Evolutionary conservation across 768 basidiomycete genomes (phyloP).

Genomic region (Dictyophora rubrovolvata): DNA sequence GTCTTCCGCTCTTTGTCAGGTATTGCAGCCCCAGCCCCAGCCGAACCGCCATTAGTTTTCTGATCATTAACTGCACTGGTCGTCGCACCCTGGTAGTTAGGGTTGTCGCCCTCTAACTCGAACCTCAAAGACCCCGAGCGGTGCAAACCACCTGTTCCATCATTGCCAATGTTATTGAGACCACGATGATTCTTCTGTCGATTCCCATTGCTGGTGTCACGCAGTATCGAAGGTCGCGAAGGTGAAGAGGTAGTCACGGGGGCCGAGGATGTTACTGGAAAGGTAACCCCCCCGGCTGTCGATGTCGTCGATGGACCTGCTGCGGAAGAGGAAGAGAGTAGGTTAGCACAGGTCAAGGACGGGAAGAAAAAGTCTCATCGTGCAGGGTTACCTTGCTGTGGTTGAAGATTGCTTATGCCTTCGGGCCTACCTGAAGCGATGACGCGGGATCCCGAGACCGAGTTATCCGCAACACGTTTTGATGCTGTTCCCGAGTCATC

Average conservation of each 20-base stretch:
- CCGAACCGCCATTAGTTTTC: neutral
- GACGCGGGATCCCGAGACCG: neutral
- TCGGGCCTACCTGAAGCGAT: too few relatives aligned
- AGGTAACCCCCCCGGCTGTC: neutral
- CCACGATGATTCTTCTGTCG: neutral
- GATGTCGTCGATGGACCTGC: neutral
- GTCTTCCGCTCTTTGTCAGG: neutral
- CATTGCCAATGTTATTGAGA: neutral
- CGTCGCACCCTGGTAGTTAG: neutral
- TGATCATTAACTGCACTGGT: neutral
- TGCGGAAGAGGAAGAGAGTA: neutral
- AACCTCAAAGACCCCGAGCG: neutral
- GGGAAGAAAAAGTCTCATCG: too few relatives aligned
- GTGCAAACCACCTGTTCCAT: neutral
- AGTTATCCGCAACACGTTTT: neutral
- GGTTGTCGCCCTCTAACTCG: neutral
- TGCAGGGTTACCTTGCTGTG: too few relatives aligned
- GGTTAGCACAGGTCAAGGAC: neutral
- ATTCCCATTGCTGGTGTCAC: neutral
- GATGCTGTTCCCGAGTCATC: neutral
- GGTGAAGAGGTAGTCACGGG: constrained; percentile 2
- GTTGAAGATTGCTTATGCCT: too few relatives aligned
- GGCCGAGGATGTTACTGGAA: neutral
- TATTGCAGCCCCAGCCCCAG: neutral
- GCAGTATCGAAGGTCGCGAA: neutral